phyloP scores from a whole-genome alignment of 768 basidiomycete genomes.

The Boletus sp. region DNA sequence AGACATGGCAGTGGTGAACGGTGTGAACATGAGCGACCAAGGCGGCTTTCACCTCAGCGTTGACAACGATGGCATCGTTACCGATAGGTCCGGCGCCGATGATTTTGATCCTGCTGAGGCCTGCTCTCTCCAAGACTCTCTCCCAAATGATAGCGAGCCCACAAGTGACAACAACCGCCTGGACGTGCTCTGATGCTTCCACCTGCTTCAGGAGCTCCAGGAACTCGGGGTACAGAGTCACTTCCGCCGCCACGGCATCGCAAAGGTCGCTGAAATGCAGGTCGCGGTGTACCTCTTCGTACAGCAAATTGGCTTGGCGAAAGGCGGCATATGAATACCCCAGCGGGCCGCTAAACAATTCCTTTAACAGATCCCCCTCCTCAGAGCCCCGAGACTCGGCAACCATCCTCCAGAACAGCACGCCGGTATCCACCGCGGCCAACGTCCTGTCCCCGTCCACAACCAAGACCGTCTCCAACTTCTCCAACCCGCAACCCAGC shows the following conservation, averaged over 20 bases:
- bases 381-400: slow-evolving; percentile 12
- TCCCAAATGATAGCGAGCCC: slow-evolving; percentile 9
- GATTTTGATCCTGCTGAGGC: slow-evolving; percentile 13
- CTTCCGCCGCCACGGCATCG: slow-evolving; percentile 13
- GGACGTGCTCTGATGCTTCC: slow-evolving; percentile 17
- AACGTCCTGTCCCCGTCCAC: slow-evolving; percentile 12
- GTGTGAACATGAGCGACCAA: slow-evolving; percentile 12
- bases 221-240: slow-evolving; percentile 16
- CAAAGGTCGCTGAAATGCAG: slow-evolving; percentile 12
- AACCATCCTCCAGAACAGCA: slow-evolving; percentile 13
- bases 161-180: slow-evolving; percentile 14
- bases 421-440: slow-evolving; percentile 10
- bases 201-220: slow-evolving; percentile 17
- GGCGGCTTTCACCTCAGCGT: slow-evolving; percentile 16
- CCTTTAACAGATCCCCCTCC: slow-evolving; percentile 7
- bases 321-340: slow-evolving; percentile 14
- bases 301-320: slow-evolving; percentile 11
- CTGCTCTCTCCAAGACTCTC: slow-evolving; percentile 16
- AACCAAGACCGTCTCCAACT: slow-evolving; percentile 12
- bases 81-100: slow-evolving; percentile 11
- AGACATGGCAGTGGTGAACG: slow-evolving; percentile 10
- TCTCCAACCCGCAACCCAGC: slow-evolving; percentile 11
- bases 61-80: slow-evolving; percentile 9
- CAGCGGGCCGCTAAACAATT: slow-evolving; percentile 12
- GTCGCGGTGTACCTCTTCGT: slow-evolving; percentile 10